Conservation (phyloP, 1,139 yeast species). For the Candida mesenterica region DNA sequence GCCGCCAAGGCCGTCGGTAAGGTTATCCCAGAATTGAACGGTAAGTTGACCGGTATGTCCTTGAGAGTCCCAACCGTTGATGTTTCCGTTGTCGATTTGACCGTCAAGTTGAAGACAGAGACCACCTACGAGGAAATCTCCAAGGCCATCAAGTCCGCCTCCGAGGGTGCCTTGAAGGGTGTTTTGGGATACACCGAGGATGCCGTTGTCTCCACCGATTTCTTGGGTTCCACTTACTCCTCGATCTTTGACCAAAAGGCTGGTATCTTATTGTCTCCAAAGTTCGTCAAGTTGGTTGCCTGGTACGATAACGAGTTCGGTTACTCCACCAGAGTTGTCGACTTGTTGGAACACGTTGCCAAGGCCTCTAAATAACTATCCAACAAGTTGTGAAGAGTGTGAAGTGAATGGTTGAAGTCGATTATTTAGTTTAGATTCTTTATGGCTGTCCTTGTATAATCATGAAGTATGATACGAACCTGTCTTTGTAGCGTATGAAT, state of each 20-base stretch:
- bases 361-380: constrained; percentile 22
- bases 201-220: constrained; percentile 83
- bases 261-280: constrained; percentile 78
- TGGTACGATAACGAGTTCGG: constrained; percentile 94
- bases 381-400: not conserved
- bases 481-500: not conserved
- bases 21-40: constrained; percentile 84
- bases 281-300: constrained; percentile 80
- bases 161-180: constrained; percentile 72
- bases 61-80: constrained; percentile 87
- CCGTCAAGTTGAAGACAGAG: constrained; percentile 65
- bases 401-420: not conserved
- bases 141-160: constrained; percentile 65
- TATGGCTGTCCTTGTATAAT: not conserved
- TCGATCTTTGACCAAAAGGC: constrained; percentile 85
- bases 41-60: constrained; percentile 87
- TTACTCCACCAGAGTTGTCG: constrained; percentile 90
- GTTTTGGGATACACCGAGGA: constrained; percentile 82
- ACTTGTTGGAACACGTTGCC: constrained; percentile 76
- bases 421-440: no score
- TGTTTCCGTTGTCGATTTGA: constrained; percentile 77
- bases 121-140: constrained; percentile 76
- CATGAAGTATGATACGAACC: not conserved
- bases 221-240: constrained; percentile 74
- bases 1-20: constrained; percentile 93